Evolutionary conservation across 225 moss, liverwort and hornwort genomes (phyloP).

Genomic region (Bryum argenteum): DNA sequence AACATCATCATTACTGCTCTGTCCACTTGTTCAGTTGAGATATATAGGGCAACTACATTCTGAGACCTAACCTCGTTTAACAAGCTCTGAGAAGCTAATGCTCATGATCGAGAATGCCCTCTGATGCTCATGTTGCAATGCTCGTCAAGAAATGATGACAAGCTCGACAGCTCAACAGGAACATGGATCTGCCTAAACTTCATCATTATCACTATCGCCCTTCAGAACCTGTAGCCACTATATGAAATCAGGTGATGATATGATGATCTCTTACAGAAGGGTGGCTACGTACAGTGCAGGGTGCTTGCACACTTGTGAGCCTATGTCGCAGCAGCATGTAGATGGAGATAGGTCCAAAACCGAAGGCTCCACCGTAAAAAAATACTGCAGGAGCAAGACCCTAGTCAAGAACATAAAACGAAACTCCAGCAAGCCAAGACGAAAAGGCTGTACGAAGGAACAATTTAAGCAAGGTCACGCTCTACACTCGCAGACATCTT

Average conservation of each 20-base stretch:
- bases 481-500: slow-evolving; percentile 9
- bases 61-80: background rate
- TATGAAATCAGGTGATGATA: background rate
- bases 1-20: slow-evolving; percentile 1
- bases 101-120: background rate
- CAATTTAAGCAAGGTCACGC: background rate
- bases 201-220: background rate
- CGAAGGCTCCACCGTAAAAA: slow-evolving; percentile 3
- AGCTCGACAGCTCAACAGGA: slow-evolving; percentile 6
- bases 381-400: slow-evolving; percentile 29
- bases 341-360: slow-evolving; percentile 22
- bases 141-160: background rate
- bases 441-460: slow-evolving; percentile 22
- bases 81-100: slow-evolving; percentile 8
- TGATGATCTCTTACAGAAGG: background rate
- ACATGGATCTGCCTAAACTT: background rate
- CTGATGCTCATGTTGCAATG: background rate
- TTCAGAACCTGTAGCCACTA: background rate
- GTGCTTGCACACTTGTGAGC: slow-evolving; percentile 8
- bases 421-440: slow-evolving; percentile 19
- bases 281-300: slow-evolving; percentile 14
- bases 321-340: slow-evolving; percentile 16
- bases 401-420: slow-evolving; percentile 20
- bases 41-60: background rate
- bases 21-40: background rate